Percentiles rank a stretch among this genome's conserved stretches.
Conservation (phyloP, 164 flowering plant genomes). For the Stephania japonica region DNA sequence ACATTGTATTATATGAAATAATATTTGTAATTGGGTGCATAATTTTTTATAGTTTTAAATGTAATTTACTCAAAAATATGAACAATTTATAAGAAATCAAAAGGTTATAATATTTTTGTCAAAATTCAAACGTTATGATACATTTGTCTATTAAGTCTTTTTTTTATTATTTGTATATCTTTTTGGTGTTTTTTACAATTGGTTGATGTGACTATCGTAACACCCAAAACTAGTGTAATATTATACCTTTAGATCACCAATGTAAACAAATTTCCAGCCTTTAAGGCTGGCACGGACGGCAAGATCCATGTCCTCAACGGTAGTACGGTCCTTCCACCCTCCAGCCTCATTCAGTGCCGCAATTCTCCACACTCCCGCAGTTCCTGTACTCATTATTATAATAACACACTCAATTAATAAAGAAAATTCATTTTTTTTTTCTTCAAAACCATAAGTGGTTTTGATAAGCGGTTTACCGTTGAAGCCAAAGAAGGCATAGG, state of each 20-base stretch:
- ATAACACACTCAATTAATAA: not conserved
- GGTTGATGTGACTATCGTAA: no score
- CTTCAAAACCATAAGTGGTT: not conserved
- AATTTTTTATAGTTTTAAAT: no score
- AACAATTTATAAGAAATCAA: no score
- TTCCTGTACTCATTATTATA: slow-evolving; percentile 38
- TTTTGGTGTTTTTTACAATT: no score
- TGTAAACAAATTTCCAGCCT: slow-evolving; percentile 91
- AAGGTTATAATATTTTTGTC: no score
- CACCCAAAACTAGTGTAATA: no score
- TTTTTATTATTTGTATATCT: no score
- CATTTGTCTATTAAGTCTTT: no score
- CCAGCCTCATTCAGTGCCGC: slow-evolving; percentile 91
- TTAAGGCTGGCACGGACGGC: slow-evolving; percentile 92
- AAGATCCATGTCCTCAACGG: slow-evolving; percentile 98
- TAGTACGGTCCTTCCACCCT: slow-evolving; percentile 95
- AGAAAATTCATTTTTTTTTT: not conserved
- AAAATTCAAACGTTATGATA: no score
- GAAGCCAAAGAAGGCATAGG: slow-evolving; percentile 92
- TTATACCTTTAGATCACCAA: slow-evolving; percentile 75
- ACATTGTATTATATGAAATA: no score
- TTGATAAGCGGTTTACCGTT: slow-evolving; percentile 22
- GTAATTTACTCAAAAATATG: no score
- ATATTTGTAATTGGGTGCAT: no score
- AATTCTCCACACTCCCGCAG: slow-evolving; percentile 97